These are phyloP conservation scores for Choiromyces venosus DNA, from an alignment of 495 filamentous ascomycete genomes.

Conservation along the genomic window DNA sequence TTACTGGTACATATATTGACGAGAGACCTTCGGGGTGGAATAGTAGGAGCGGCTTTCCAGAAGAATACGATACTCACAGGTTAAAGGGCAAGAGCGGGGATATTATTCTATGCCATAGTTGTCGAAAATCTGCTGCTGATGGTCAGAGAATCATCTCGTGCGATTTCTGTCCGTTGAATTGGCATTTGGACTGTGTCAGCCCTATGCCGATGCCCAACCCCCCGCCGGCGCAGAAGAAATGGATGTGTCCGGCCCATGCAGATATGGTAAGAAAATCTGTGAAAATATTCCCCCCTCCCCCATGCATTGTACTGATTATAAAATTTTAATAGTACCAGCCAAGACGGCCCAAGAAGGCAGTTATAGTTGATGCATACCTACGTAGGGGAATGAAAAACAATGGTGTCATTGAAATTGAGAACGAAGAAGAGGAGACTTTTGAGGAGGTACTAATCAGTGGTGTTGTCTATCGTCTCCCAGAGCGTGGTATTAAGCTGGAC, in stretches of 20 bases:
- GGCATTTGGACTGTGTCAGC: constrained; percentile 88
- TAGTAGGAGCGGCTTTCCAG: constrained; percentile 58
- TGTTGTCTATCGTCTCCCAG: constrained; percentile 61
- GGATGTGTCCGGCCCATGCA: constrained; percentile 84
- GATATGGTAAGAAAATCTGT: constrained; percentile 51
- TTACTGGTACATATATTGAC: constrained; percentile 1
- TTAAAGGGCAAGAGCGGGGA: constrained; percentile 63
- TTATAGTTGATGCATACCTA: constrained; percentile 46
- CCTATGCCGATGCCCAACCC: constrained; percentile 70
- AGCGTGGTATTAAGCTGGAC: constrained; percentile 69
- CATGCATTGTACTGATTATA: constrained; percentile 43
- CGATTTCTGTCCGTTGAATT: constrained; percentile 70
- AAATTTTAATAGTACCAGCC: constrained; percentile 42
- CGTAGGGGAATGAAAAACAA: constrained; percentile 63
- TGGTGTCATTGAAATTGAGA: constrained; percentile 70
- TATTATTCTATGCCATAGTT: constrained; percentile 63
- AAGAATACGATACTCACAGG: constrained; percentile 61
- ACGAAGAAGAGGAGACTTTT: constrained; percentile 55
- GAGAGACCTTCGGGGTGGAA: constrained; percentile 15
- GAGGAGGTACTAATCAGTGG: constrained; percentile 53
- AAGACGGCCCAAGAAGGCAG: constrained; percentile 54
- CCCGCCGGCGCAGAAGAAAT: constrained; percentile 61
- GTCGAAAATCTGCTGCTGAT: constrained; percentile 55
- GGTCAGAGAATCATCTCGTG: constrained; percentile 67
- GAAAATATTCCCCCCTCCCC: constrained; percentile 45